phyloP scores from a whole-genome alignment of 2,329 filamentous ascomycete species.

The Colletotrichum horii region DNA sequence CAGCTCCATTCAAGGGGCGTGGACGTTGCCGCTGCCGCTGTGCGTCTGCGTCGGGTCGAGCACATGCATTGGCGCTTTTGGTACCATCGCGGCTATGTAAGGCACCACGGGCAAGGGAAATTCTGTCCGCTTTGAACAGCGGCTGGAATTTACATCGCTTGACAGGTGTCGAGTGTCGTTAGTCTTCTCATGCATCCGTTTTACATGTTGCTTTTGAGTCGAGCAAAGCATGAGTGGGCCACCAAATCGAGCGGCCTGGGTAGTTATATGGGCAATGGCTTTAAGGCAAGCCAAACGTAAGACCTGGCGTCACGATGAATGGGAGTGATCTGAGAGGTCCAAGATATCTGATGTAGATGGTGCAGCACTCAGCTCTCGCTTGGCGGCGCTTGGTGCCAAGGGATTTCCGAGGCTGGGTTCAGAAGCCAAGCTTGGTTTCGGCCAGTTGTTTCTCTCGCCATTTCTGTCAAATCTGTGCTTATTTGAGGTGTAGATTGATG shows the following conservation, averaged over 20 bases:
- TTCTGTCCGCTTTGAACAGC: not conserved
- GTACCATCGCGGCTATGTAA: slow-evolving; percentile 16
- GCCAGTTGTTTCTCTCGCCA: not conserved
- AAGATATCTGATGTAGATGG: not conserved
- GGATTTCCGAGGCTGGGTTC: not conserved
- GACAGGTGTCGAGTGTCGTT: not conserved
- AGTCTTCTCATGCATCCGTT: not conserved
- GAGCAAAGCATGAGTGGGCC: not conserved
- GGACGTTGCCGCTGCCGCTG: not conserved
- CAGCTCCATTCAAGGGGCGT: not conserved
- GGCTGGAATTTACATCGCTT: not conserved
- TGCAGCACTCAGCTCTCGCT: not conserved
- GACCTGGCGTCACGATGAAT: not conserved
- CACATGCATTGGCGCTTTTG: slow-evolving; percentile 1
- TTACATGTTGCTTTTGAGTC: not conserved
- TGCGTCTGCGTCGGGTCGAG: not conserved
- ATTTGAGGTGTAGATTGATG: not conserved
- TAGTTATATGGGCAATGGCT: not conserved
- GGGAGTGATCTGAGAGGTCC: not conserved
- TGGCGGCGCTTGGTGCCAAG: slow-evolving; percentile 1
- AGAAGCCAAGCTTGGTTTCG: not conserved
- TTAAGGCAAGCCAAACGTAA: not conserved
- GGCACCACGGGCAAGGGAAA: not conserved
- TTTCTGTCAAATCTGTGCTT: not conserved
- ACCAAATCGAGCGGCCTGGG: not conserved